Evolutionary conservation across 441 rosid species (phyloP).

Genomic region (Erodium texanum): DNA sequence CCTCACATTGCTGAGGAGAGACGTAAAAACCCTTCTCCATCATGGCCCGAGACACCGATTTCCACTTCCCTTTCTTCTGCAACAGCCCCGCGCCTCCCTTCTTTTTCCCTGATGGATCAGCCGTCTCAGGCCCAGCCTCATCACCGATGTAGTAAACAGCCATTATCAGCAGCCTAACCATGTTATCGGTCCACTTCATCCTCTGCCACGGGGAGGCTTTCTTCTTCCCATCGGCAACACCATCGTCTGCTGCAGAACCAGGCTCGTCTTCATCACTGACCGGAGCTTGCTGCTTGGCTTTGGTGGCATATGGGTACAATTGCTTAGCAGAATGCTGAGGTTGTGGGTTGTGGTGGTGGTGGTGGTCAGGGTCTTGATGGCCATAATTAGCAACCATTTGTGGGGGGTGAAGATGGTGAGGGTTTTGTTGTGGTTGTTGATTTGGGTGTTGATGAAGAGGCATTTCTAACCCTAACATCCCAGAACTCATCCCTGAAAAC

Average conservation of each 20-base stretch:
- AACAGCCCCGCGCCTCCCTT: conserved; percentile 44
- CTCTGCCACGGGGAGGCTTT: conserved; percentile 81
- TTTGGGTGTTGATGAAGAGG: conserved; percentile 43
- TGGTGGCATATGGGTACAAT: too few species aligned
- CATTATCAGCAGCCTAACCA: conserved; percentile 77
- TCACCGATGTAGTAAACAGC: conserved; percentile 88
- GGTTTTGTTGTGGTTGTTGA: conserved; percentile 33
- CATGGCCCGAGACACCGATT: conserved; percentile 87
- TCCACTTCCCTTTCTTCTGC: conserved; percentile 99
- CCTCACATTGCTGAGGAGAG: conserved; percentile 78
- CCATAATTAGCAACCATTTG: conserved; percentile 40
- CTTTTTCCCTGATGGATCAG: conserved; percentile 58
- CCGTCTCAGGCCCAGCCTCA: conserved; percentile 55
- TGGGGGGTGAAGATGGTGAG: conserved; percentile 36
- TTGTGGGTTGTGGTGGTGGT: conserved; percentile 12
- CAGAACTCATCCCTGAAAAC: conserved; percentile 34
- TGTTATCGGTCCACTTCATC: conserved; percentile 92
- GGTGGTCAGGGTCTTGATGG: conserved; percentile 13
- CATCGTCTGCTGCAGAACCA: conserved; percentile 19
- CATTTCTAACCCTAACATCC: conserved; percentile 57
- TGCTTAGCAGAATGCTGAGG: conserved; percentile 34
- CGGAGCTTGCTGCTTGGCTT: conserved; percentile 32
- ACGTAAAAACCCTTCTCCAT: conserved; percentile 92
- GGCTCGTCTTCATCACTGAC: conserved; percentile 62
- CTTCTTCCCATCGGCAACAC: conserved; percentile 46